Base-by-base conservation (phyloP, 176 grass and related monocot genomes). In the Thinopyrum elongatum region DNA sequence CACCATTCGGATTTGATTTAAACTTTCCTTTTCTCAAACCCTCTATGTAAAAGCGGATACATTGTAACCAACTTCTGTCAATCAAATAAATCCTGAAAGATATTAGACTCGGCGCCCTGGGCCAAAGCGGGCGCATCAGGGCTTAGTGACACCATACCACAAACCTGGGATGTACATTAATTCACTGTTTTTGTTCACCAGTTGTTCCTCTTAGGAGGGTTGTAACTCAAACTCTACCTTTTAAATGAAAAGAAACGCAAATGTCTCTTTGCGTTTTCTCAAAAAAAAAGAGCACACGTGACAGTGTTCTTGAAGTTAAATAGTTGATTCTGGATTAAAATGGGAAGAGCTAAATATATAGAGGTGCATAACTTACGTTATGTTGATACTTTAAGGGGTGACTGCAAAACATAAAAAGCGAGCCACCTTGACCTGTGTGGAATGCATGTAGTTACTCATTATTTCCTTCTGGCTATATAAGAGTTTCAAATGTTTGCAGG, bases 401-500 rank as follows among this genome's bases (percentile, higher is more conserved):
- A 58, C 42, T 79, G 39, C 80, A 83, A 78, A 64, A 58, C 31
- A 21, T 53, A 65, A 80, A 14, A 16, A 60, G 30, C 55, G 19
- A 80, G 72, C 39, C 23, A 44, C 15, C 10, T 19, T 74, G n/a
- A 31, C 55, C 53, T 78, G 70, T 79, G 22, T 83, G 65, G 57
- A 79, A 65, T 83, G 42, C 27, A 75, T 89, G 41, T 34, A 35
- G 69, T 65, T 65, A 4, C 15, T 83, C n/a, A 72, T 70, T 76
- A 64, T 84, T 66, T 91, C 86, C 46, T 15, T 68, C 4, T 82
- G 72, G 51, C 19, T 90, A 78, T 82, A 29, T 79, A 76, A 86
- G 27, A 74, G 35, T 80, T 76, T 77, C 76, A 88, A 73, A 44
- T 81, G 77, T 80, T 61, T 71, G 38, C 86, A 98, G 96, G 83